Evolutionary conservation across 257 asterid genomes (phyloP).

Genomic region (Marsdenia floribunda): DNA sequence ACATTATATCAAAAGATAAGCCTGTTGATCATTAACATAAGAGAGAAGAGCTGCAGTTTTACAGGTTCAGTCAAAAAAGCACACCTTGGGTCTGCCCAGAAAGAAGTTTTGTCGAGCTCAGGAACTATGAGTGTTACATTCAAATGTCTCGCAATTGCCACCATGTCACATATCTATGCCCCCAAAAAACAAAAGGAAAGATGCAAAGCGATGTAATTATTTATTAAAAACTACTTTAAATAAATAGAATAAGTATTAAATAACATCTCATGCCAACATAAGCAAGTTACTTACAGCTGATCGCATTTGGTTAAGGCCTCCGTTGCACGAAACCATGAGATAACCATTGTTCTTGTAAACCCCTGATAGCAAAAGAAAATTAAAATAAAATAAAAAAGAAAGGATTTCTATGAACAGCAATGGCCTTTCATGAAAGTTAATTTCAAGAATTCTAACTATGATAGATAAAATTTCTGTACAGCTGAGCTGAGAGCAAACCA

Average conservation of each 20-base stretch:
- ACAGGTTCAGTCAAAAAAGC: slow-evolving; percentile 13
- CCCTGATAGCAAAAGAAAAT: slow-evolving; percentile 37
- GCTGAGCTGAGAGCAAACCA: neutral
- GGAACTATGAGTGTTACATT: slow-evolving; percentile 92
- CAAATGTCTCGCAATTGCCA: slow-evolving; percentile 85
- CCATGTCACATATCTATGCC: slow-evolving; percentile 94
- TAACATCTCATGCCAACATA: neutral
- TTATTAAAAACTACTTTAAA: neutral
- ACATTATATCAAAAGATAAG: neutral
- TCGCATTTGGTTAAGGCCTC: slow-evolving; percentile 98
- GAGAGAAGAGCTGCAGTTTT: neutral
- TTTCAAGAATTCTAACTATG: neutral
- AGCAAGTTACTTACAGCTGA: slow-evolving; percentile 65
- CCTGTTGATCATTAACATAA: neutral
- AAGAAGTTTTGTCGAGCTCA: slow-evolving; percentile 94
- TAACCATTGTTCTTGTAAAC: slow-evolving; percentile 95
- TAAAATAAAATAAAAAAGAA: neutral
- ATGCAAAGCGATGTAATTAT: neutral
- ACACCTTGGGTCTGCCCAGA: slow-evolving; percentile 97
- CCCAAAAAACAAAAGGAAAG: slow-evolving; percentile 7
- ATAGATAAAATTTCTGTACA: neutral
- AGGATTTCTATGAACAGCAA: no score
- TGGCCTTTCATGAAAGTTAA: neutral
- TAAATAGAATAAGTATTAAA: neutral
- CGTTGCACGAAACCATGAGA: slow-evolving; percentile 94